Conservation (phyloP, 352 stramenopile species). For the Globisporangium cystogenes region DNA sequence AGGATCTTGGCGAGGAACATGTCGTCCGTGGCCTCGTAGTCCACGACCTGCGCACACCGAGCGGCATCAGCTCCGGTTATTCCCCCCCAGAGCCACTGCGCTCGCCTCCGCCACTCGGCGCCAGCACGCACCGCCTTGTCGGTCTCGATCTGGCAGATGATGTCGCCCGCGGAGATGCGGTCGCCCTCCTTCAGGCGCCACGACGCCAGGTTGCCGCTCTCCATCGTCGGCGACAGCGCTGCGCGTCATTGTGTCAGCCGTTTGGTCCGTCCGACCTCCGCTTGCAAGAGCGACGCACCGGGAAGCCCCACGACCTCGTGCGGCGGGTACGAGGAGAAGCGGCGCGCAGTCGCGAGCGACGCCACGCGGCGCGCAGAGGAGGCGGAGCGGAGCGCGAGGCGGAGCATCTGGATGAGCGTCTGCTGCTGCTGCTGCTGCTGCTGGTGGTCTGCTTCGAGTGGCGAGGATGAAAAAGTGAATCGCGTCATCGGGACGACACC, state of each 20-base stretch:
- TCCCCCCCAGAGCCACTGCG: too few species aligned
- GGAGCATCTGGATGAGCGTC: too few species aligned
- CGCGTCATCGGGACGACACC: background rate
- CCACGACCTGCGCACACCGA: constrained; percentile 65
- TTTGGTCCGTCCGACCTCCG: background rate
- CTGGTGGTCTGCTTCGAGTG: background rate
- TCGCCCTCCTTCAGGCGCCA: constrained; percentile 94
- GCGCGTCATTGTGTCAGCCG: background rate
- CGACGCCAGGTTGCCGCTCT: constrained; percentile 93
- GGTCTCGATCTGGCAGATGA: constrained; percentile 97
- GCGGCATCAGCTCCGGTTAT: too few species aligned
- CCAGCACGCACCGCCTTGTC: constrained; percentile 91
- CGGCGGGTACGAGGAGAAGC: constrained; percentile 66
- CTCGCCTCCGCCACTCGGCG: background rate
- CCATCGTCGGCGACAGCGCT: constrained; percentile 97
- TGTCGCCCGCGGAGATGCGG: constrained; percentile 90
- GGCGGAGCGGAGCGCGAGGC: constrained; percentile 47
- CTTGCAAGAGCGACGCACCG: constrained; percentile 21
- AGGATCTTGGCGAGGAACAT: constrained; percentile 96
- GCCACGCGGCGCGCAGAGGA: constrained; percentile 31
- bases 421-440: too few species aligned
- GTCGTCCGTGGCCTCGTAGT: constrained; percentile 98
- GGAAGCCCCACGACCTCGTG: constrained; percentile 80
- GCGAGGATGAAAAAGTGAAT: background rate
- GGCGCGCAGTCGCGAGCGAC: constrained; percentile 23